Evolutionary conservation across 2,329 filamentous ascomycete species (phyloP), one percentile per base, ranked within the genome.

Genomic region (Fusarium sacchari): DNA sequence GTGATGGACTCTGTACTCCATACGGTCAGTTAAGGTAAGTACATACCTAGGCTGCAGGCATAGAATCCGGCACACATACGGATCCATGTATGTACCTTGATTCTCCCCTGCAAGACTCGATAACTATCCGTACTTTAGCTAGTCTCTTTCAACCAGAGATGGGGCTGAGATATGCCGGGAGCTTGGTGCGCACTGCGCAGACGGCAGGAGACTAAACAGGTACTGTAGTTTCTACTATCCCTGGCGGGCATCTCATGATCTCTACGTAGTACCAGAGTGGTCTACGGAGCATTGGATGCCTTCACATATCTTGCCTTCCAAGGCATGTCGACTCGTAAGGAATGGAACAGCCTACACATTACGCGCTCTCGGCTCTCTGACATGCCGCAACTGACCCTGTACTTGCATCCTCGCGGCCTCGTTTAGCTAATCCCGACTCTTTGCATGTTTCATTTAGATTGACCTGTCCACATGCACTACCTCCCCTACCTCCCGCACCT

Each of bases 361-460:
- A 55, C 56, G 52, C 50, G 39, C 32, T 24, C 43, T 62, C 63
- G 68, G 63, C 58, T 57, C 30, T 52, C 42, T 42, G 34, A 43
- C 57, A 39, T 68, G 40, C 37, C 61, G 43, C 39, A 28, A 24
- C 39, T 58, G 32, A n/a, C 34, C 22, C 40, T 60, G 53, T 59
- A 36, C n/a, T 10, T 47, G 22, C 63, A 72, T 63, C 53, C 68
- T 60, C 63, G 53, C 47, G 43, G 43, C 49, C 36, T 60, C 55
- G 32, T 42, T 30, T 47, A 30, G 20, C 32, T 28, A 34, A 46
- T 56, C 52, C 64, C 52, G 40, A 67, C 44, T 64, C 53, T 69
- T 70, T 69, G 39, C 58, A 58, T 69, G 69, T 72, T 65, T 72
- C 69, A 72, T 69, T 46, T 49, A 60, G 24, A 72, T 72, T 72